Base-by-base conservation (phyloP, 345 rosid species). In the Hypericum androsaemum region DNA sequence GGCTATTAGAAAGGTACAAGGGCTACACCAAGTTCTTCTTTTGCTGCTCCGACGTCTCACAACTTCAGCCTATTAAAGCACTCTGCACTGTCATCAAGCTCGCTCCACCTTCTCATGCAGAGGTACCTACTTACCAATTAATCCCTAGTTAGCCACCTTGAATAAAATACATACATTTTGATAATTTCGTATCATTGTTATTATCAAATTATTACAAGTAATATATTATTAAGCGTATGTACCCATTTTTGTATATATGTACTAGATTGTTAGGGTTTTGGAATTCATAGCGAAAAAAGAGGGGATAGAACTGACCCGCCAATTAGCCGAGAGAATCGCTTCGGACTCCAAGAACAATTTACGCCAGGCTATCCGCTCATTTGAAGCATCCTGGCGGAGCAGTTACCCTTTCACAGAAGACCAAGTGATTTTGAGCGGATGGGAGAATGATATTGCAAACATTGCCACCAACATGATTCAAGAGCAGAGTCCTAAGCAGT, bases 401-500 rank as follows among this genome's bases (percentile, higher is more conserved):
- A 79, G 79, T 48, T 62, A 68, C 15, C 57, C 52, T 5, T 69
- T 65, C 37, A 48, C 45, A 3, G 76, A 74, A 13, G 69, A 69
- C 50, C 76, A 74, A 55, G 64, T 5, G 41, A 64, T 71, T 39
- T 43, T 69, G 60, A 76, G 74, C 0, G 85, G 85, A 5, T 79
- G 81, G 85, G 85, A 79, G 47, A 81, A 76, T 47, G 77, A 71
- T n/a, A 79, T 77, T 22, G 77, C 80, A 39, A 74, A 70, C 47
- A 79, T 79, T 39, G 80, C 84, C 8, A 74, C 63, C 71, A 62
- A 75, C 53, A 77, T 79, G 15, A 32, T 73, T 5, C 61, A 77
- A 60, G 84, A 79, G 52, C 84, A 71, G 52, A 82, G 84, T 52
- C 78, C 89, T 11, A 79, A 65, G 57, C 84, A 77, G 84, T 77